Base-by-base conservation (phyloP, 305 asterid species). In the Fraxinus sp. region DNA sequence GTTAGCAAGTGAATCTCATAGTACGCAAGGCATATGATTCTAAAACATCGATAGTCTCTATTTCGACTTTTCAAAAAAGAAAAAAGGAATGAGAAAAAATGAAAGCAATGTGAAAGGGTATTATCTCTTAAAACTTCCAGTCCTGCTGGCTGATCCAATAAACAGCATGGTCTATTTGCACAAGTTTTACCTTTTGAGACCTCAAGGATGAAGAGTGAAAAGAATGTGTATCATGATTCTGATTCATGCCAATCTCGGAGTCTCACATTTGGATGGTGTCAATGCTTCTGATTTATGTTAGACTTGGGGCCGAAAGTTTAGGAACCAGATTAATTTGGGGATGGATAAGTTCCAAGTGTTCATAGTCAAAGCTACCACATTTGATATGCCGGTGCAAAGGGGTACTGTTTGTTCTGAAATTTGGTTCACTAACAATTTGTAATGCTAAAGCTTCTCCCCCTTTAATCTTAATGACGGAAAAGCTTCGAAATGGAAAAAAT, bases 1-100 rank as follows among this genome's bases (percentile, higher is more conserved):
- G 83, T 57, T 78, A 82, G 74, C 78, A 82, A 55, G 78, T 74
- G 79, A 82, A 84, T 46, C 68, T 70, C 80, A 70, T 76, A 32
- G 75, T 64, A 76, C n/a, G 41, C 30, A 18, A 39, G 35, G 77
- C 37, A 22, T 68, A 36, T 44, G 82, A 55, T 32, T 22, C 49
- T 26, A 26, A 68, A 28, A 68, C 28, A 68, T 68, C 1, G 14
- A 22, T 7, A 59, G 32, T 22, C 71, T 59, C 9, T 6, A 13
- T 59, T 55, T n/a, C 64, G 3, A 55, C 24, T 5, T 59, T 20
- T 4, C 32, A 59, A 59, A 13, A 59, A 59, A 73, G 64, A 18
- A 71, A 79, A 39, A 39, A 22, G 24, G 24, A 5, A 78, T 78
- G 59, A 26, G 57, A 77, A 82, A 73, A 39, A 16, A 59, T 14